Percentiles rank a stretch among this genome's conserved stretches.
Evolutionary conservation across 495 filamentous ascomycete genomes (phyloP).

Genomic region (Podospora fimiseda): DNA sequence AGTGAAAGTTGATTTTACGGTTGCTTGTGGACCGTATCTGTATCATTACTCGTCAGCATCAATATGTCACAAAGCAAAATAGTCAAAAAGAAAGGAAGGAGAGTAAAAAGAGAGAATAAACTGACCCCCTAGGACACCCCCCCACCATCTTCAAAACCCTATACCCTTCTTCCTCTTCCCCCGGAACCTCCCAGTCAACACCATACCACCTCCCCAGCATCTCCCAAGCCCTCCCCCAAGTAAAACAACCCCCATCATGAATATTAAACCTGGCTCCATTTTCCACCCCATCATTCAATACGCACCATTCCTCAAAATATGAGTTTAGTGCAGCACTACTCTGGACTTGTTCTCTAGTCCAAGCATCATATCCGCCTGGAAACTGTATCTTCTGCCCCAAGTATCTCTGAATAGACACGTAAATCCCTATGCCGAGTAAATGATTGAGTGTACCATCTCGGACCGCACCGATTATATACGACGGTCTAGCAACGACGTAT

Average conservation of each 20-base stretch:
- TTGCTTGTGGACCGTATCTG: constrained; percentile 34
- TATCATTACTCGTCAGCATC: too few species aligned
- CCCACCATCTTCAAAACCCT: constrained; percentile 11
- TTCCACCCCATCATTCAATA: constrained; percentile 28
- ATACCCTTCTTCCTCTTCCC: constrained; percentile 24
- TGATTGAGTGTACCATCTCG: constrained; percentile 46
- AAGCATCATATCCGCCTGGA: constrained; percentile 35
- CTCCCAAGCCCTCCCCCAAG: constrained; percentile 42
- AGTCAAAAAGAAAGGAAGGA: neutral
- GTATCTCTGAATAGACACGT: constrained; percentile 38
- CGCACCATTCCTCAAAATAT: constrained; percentile 48
- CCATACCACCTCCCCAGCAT: constrained; percentile 40
- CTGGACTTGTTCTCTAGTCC: constrained; percentile 36
- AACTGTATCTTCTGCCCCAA: constrained; percentile 34
- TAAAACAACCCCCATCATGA: constrained; percentile 36
- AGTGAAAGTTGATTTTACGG: constrained; percentile 30
- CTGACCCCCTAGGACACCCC: constrained; percentile 24
- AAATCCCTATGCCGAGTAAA: constrained; percentile 42
- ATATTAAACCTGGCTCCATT: constrained; percentile 45
- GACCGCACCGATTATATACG: constrained; percentile 45
- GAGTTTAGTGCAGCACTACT: constrained; percentile 38
- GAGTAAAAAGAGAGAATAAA: neutral
- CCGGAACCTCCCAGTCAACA: constrained; percentile 23
- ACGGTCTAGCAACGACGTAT: constrained; percentile 31
- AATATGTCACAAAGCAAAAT: neutral